Evolutionary conservation across 495 filamentous ascomycete genomes (phyloP).

Genomic region (Chaetomium cochliodes): DNA sequence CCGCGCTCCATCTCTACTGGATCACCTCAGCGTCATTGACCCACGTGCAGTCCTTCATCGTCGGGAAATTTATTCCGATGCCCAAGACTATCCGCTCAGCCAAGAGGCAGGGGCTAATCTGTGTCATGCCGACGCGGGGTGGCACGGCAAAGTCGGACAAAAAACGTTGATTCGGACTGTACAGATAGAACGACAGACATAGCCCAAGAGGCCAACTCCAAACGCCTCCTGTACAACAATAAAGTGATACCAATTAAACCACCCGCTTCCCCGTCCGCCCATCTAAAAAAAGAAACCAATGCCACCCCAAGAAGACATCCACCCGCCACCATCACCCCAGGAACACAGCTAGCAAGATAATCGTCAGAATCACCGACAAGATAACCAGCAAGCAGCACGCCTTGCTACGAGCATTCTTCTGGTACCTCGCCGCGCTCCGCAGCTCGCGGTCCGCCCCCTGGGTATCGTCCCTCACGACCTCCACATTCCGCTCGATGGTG

Average conservation of each 20-base stretch:
- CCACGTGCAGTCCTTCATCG: constrained; percentile 7
- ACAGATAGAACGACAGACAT: constrained; percentile 19
- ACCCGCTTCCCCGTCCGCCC: not conserved
- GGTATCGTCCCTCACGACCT: constrained; percentile 74
- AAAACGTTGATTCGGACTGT: constrained; percentile 8
- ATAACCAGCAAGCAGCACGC: constrained; percentile 92
- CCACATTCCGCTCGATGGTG: constrained; percentile 83
- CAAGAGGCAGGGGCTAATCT: constrained; percentile 7
- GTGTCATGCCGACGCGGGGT: constrained; percentile 31
- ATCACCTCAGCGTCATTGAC: constrained; percentile 46
- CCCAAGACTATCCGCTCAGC: constrained; percentile 5
- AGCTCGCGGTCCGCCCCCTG: constrained; percentile 83
- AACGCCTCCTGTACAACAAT: constrained; percentile 24
- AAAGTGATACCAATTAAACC: constrained; percentile 18
- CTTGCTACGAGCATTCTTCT: constrained; percentile 89
- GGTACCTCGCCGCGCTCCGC: constrained; percentile 77
- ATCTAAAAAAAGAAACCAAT: not conserved
- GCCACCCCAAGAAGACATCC: constrained; percentile 3
- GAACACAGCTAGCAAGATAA: constrained; percentile 82
- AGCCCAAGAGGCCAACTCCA: constrained; percentile 20
- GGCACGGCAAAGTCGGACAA: not conserved
- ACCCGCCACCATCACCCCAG: constrained; percentile 49
- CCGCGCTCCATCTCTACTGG: constrained; percentile 73
- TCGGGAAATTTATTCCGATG: constrained; percentile 33
- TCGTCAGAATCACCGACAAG: constrained; percentile 78